Evolutionary conservation across 306 rosid genomes (phyloP).

Genomic region (Malus domestica): DNA sequence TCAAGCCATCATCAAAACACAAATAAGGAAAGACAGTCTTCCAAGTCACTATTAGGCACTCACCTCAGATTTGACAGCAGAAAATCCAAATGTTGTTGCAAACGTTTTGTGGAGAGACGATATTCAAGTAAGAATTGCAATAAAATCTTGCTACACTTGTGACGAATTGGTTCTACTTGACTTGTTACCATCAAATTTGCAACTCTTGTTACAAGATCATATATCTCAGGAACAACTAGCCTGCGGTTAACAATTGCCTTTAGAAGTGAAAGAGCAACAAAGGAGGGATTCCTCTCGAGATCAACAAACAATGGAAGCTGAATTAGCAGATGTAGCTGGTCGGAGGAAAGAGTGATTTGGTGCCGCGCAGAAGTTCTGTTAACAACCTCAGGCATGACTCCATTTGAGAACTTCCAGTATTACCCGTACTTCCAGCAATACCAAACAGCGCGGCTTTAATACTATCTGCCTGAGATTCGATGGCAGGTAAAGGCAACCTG

Average conservation of each 20-base stretch:
- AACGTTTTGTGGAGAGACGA: slow-evolving; percentile 58
- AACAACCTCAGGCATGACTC: slow-evolving; percentile 69
- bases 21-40: neutral
- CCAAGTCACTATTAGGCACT: slow-evolving; percentile 6
- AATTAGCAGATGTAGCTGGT: slow-evolving; percentile 56
- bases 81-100: slow-evolving; percentile 75
- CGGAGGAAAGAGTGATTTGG: slow-evolving; percentile 57
- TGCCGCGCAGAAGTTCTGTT: slow-evolving; percentile 67
- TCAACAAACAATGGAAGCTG: slow-evolving; percentile 82
- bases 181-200: slow-evolving; percentile 90
- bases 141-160: slow-evolving; percentile 69
- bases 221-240: slow-evolving; percentile 75
- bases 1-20: slow-evolving; percentile 1
- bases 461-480: slow-evolving; percentile 60
- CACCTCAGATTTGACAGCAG: slow-evolving; percentile 74
- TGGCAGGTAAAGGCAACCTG: slow-evolving; percentile 69
- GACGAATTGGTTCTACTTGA: slow-evolving; percentile 70
- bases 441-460: slow-evolving; percentile 58
- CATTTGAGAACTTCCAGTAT: slow-evolving; percentile 63
- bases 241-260: slow-evolving; percentile 74
- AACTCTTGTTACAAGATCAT: slow-evolving; percentile 73
- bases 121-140: slow-evolving; percentile 83
- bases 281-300: slow-evolving; percentile 61
- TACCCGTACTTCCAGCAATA: slow-evolving; percentile 55
- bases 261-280: slow-evolving; percentile 66